Evolutionary conservation across 2,329 filamentous ascomycete genomes (phyloP), one percentile per base, ranked within the genome.

Genomic region (Fusarium sororula): DNA sequence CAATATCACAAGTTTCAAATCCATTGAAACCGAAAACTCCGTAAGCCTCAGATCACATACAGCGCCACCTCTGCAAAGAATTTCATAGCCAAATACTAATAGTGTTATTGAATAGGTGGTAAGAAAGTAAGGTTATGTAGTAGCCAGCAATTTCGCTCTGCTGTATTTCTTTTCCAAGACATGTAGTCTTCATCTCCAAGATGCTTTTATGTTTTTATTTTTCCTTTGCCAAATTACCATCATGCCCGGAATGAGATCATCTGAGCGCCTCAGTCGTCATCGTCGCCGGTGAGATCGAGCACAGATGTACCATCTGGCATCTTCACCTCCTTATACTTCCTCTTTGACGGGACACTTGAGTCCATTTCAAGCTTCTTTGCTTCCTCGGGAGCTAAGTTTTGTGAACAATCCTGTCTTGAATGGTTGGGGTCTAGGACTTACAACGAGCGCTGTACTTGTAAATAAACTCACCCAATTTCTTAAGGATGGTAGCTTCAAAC

Each of bases 201-300:
- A 18, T 44, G 6, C 10, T 13, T 18, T 18, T 8, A 5, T 24
- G 15, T 44, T 44, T 44, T 7, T 17, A 37, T 18, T 24, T 24
- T 24, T 24, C 10, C 41, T 44, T 9, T 44, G 10, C 15, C 5
- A 24, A 24, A 44, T 0, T 18, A 13, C 6, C 0, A 24, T 5
- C 11, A 9, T 44, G 5, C 0, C 15, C 7, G 3, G 9, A 42
- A 2, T 1, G 2, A 18, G 0, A 44, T 12, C 0, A 13, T 26
- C 42, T 13, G 17, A 0, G 15, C 17, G 42, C 6, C 17, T 45
- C n/a, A 45, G 24, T 8, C 6, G 3, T 26, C n/a, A 13, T 45
- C 42, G 1, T 45, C n/a, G n/a, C n/a, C 42, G 11, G 42, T 45
- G 7, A 45, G 42, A 45, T 45, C n/a, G 0, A 45, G 17, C 15